Conservation (phyloP, 495 filamentous ascomycete species). For the Cercophora samala region DNA sequence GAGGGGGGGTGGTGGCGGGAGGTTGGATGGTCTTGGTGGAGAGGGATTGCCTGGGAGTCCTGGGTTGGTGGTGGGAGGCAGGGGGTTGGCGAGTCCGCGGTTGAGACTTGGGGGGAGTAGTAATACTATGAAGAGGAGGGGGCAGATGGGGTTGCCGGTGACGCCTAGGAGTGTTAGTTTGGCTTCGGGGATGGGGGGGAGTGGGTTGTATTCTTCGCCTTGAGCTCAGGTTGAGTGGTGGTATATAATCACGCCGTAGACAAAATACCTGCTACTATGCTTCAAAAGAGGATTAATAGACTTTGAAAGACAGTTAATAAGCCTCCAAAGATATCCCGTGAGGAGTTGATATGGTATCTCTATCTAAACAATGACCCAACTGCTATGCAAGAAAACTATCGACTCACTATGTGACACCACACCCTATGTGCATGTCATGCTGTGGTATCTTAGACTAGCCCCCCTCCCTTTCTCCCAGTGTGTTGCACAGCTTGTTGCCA, state of each 20-base stretch:
- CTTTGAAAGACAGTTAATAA: too few relatives aligned
- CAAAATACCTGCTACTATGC: too few relatives aligned
- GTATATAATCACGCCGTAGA: too few relatives aligned
- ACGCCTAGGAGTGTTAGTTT: background rate
- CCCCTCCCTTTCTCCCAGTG: background rate
- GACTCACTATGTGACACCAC: background rate
- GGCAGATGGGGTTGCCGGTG: background rate
- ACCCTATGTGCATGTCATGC: background rate
- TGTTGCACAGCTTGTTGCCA: background rate
- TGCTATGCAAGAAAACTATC: background rate
- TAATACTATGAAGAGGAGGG: background rate
- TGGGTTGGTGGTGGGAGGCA: background rate
- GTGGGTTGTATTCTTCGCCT: background rate
- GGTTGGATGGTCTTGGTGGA: background rate
- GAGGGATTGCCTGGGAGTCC: background rate
- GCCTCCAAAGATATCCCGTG: too few relatives aligned
- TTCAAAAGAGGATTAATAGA: too few relatives aligned
- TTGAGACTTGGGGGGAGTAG: background rate
- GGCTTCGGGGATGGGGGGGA: background rate
- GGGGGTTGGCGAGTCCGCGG: background rate
- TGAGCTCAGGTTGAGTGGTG: background rate
- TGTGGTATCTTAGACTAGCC: background rate
- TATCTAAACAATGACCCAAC: background rate
- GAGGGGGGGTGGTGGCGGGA: background rate
- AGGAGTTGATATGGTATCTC: background rate